Evolutionary conservation across 1,284 basidiomycete species (phyloP).

Genomic region (Exobasidium rhododendri): DNA sequence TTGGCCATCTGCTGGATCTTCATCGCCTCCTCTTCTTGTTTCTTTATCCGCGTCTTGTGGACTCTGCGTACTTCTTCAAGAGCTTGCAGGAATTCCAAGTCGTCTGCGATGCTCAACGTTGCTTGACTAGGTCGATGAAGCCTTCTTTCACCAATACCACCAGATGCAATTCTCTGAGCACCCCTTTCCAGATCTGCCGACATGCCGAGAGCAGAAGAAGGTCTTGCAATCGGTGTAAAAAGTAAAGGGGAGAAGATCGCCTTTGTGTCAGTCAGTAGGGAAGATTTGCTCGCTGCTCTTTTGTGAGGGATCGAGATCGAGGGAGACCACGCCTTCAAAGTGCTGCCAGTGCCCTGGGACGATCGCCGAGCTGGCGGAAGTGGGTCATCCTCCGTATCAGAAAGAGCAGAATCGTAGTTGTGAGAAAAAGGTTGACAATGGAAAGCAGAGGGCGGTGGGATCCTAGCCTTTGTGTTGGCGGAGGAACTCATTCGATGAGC

Average conservation of each 20-base stretch:
- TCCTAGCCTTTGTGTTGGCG: neutral
- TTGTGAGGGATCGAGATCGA: neutral
- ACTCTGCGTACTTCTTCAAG: conserved; percentile 38
- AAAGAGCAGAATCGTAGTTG: conserved; percentile 5
- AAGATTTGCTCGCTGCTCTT: neutral
- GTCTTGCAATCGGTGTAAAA: conserved; percentile 1
- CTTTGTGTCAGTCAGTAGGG: conserved; percentile 18
- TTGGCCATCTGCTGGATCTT: neutral
- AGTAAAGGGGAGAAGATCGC: conserved; percentile 9
- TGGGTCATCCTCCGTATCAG: conserved; percentile 14
- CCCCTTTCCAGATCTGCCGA: conserved; percentile 16
- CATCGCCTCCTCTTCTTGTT: conserved; percentile 13
- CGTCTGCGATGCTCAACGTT: conserved; percentile 45
- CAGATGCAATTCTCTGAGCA: neutral
- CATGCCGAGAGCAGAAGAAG: conserved; percentile 26
- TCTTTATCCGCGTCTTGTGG: conserved; percentile 34
- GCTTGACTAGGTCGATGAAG: conserved; percentile 30
- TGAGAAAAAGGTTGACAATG: neutral
- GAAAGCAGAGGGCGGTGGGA: too few relatives aligned
- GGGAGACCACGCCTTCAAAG: neutral
- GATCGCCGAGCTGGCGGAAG: conserved; percentile 10
- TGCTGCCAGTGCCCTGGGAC: conserved; percentile 1
- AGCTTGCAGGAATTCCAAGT: conserved; percentile 43
- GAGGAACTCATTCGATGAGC: neutral
- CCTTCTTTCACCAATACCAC: conserved; percentile 8